Evolutionary conservation across 2,329 filamentous ascomycete genomes (phyloP).

Genomic region (Cladosporium sp.): DNA sequence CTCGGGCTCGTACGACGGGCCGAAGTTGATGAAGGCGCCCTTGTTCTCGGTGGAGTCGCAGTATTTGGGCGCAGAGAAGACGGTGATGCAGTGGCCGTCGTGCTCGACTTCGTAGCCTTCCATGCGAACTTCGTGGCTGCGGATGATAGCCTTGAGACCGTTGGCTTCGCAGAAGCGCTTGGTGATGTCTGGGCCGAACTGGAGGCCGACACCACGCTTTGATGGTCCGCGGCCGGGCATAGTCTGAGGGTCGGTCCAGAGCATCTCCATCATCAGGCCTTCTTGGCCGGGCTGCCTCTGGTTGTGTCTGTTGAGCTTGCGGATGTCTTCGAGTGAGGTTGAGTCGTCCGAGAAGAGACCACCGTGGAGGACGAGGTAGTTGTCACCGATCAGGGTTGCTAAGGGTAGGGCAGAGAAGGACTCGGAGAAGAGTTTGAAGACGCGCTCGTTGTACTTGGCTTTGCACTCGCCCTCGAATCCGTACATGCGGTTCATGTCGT

Average conservation of each 20-base stretch:
- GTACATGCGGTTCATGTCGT: slow-evolving; percentile 98
- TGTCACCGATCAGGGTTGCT: slow-evolving; percentile 84
- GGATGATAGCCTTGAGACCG: slow-evolving; percentile 87
- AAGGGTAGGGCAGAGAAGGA: slow-evolving; percentile 92
- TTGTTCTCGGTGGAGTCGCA: slow-evolving; percentile 98
- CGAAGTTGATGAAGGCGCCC: slow-evolving; percentile 97
- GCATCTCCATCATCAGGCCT: slow-evolving; percentile 99
- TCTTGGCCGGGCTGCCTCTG: slow-evolving; percentile 90
- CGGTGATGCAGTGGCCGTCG: slow-evolving; percentile 90
- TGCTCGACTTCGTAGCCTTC: slow-evolving; percentile 99
- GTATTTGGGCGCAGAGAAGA: slow-evolving; percentile 96
- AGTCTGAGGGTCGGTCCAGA: slow-evolving; percentile 95
- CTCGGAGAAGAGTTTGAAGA: slow-evolving; percentile 97
- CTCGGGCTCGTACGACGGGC: slow-evolving; percentile 82
- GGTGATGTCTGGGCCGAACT: slow-evolving; percentile 95
- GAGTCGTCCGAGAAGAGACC: slow-evolving; percentile 96
- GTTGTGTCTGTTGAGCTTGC: slow-evolving; percentile 83
- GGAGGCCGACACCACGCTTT: slow-evolving; percentile 93
- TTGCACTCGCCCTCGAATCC: slow-evolving; percentile 98
- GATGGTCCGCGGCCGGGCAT: slow-evolving; percentile 83
- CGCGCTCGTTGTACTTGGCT: slow-evolving; percentile 92
- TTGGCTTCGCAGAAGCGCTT: slow-evolving; percentile 97
- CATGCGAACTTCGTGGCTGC: slow-evolving; percentile 97
- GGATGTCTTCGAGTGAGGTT: slow-evolving; percentile 84
- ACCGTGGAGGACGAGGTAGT: slow-evolving; percentile 89